Conservation (phyloP, 2,329 filamentous ascomycete genomes). For the Arthrinium phaeospermum region DNA sequence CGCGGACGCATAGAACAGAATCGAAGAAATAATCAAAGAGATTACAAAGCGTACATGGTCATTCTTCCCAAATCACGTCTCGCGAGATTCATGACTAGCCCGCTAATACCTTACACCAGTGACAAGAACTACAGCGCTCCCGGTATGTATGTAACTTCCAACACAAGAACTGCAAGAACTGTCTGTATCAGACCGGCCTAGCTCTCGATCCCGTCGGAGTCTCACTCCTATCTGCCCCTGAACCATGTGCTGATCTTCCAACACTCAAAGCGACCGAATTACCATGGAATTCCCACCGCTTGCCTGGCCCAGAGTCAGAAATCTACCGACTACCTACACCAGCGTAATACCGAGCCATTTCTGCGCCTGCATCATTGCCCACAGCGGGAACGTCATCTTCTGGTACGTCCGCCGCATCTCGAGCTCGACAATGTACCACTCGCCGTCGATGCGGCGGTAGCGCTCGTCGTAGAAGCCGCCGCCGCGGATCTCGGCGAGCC, state of each 20-base stretch:
- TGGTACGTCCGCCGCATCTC: conserved; percentile 31
- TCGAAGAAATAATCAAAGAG: neutral
- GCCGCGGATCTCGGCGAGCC: conserved; percentile 29
- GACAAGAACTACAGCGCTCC: neutral
- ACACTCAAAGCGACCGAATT: neutral
- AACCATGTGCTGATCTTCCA: neutral
- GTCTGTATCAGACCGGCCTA: no score
- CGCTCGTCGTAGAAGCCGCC: conserved; percentile 33
- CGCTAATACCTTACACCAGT: neutral
- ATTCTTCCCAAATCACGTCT: neutral
- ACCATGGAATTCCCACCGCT: neutral
- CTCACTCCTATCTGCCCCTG: no score
- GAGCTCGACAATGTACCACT: conserved; percentile 33
- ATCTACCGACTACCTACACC: neutral
- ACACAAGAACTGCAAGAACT: no score
- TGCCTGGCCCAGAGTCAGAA: neutral
- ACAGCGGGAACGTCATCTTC: conserved; percentile 25
- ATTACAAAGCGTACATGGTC: neutral
- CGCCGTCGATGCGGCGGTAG: conserved; percentile 31
- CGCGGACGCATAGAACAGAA: neutral
- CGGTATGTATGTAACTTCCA: neutral
- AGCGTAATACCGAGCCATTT: conserved; percentile 19
- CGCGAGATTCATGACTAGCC: neutral
- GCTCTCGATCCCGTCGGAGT: no score
- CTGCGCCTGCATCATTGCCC: conserved; percentile 10